Evolutionary conservation across 2,329 filamentous ascomycete genomes (phyloP).

Genomic region (Pseudopyrenochaeta lycopersici): DNA sequence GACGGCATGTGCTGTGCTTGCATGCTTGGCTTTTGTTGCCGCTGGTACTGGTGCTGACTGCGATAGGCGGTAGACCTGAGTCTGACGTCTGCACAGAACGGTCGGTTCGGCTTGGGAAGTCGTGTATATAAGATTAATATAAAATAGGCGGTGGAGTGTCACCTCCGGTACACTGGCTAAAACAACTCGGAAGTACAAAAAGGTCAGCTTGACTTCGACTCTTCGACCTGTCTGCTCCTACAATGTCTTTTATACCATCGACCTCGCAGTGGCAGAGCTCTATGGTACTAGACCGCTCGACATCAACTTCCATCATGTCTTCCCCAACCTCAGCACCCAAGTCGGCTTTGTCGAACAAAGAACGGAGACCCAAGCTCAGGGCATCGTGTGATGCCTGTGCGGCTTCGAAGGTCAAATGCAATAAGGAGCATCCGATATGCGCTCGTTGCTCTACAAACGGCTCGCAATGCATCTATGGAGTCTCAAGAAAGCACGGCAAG

Average conservation of each 20-base stretch:
- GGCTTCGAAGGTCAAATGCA: slow-evolving; percentile 50
- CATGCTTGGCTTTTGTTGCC: not conserved
- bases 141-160: slow-evolving; percentile 12
- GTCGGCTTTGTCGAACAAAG: slow-evolving; percentile 16
- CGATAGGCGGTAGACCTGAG: slow-evolving; percentile 5
- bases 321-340: slow-evolving; percentile 33
- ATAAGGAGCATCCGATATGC: slow-evolving; percentile 46
- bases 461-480: slow-evolving; percentile 42
- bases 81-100: slow-evolving; percentile 9
- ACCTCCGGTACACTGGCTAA: not conserved
- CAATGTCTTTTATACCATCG: slow-evolving; percentile 34
- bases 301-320: slow-evolving; percentile 17
- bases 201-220: slow-evolving; percentile 10
- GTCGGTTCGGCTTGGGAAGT: not conserved
- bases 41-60: not conserved
- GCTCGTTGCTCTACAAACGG: slow-evolving; percentile 40
- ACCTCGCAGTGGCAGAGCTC: slow-evolving; percentile 33
- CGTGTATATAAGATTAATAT: slow-evolving; percentile 5
- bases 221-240: slow-evolving; percentile 3
- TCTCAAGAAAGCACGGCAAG: slow-evolving; percentile 48
- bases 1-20: not conserved
- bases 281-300: slow-evolving; percentile 15
- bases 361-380: slow-evolving; percentile 42
- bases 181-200: slow-evolving; percentile 3
- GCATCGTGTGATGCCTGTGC: slow-evolving; percentile 49